Evolutionary conservation across 176 grass and related monocot species (phyloP).

Genomic region (Aegilops sharonensis): DNA sequence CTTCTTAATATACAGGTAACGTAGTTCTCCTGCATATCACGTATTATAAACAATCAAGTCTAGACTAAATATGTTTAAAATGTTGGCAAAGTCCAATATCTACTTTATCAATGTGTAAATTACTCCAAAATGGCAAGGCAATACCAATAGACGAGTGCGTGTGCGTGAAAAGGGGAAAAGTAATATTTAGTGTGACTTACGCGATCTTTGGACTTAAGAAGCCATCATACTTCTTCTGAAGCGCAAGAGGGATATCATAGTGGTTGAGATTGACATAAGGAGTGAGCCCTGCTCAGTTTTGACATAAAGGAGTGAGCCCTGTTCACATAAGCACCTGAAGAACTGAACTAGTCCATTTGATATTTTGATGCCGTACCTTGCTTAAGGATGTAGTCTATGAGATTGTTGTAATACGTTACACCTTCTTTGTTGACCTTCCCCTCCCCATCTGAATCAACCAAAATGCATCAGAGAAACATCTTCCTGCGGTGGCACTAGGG

Average conservation of each 20-base stretch:
- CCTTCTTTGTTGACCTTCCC: conserved; percentile 65
- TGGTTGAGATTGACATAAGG: conserved; percentile 69
- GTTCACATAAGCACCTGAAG: background rate
- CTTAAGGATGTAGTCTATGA: conserved; percentile 67
- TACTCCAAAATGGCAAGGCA: background rate
- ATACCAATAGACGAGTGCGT: background rate
- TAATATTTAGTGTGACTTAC: conserved; percentile 39
- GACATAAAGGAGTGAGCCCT: background rate
- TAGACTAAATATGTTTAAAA: background rate
- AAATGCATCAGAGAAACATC: background rate
- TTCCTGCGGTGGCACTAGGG: no score
- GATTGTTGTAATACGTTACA: conserved; percentile 69
- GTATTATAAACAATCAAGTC: background rate
- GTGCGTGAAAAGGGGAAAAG: background rate
- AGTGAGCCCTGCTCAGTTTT: conserved; percentile 52
- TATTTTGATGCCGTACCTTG: conserved; percentile 47
- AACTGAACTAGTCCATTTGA: background rate
- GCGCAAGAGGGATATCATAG: conserved; percentile 61
- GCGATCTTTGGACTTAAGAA: conserved; percentile 71
- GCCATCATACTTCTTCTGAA: conserved; percentile 73
- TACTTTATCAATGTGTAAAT: background rate
- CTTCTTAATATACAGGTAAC: background rate
- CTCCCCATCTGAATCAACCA: conserved; percentile 48
- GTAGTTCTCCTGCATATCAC: background rate
- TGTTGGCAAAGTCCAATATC: background rate